Evolutionary conservation across 148 eudicot species (phyloP), one percentile per base, ranked within the genome.

Genomic region (Diospyros lotus): DNA sequence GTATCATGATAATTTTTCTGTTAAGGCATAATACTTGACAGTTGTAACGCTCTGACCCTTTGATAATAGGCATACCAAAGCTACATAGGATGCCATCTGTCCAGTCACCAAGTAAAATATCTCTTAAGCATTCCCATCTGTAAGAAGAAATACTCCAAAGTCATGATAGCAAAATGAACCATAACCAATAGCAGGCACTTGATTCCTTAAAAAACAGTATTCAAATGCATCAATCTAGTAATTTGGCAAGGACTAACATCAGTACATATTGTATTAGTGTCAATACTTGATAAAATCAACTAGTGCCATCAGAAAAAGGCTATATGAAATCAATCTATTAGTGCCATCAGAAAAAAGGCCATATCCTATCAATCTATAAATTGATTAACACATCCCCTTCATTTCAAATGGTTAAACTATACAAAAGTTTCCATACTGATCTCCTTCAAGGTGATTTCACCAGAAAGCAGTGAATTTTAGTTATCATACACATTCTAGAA

Each of bases 61-160:
- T 87, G 74, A 92, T 82, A 73, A 95, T 73, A 53, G 97, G 98
- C 98, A 95, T 95, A 64, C 98, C 98, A 71, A 95, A 89, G 84
- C 98, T 92, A 78, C 97, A 95, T 9, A 95, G 78, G 69, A 95
- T 89, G 62, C 85, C 90, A 80, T 92, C 96, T 9, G 97, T 95
- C 91, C 92, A 92, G 58, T 89, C 91, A 68, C 92, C 96, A 64
- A 86, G 76, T 80, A 95, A 75, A 71, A 95, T 71, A 58, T 95
- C 90, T 76, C 90, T 90, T 69, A 95, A 81, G 83, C 97, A 92
- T 45, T 92, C 98, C 98, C 98, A 95, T 80, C 97, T 95, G 88
- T 86, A 88, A 65, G 18, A 58, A 55, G 17, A 80, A n/a, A 28
- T 28, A 28, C 4, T 45, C 54, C 43, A 65, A 56, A 44, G 73